phyloP scores from a whole-genome alignment of 2,329 filamentous ascomycete species.

The Fusarium torulosum region DNA sequence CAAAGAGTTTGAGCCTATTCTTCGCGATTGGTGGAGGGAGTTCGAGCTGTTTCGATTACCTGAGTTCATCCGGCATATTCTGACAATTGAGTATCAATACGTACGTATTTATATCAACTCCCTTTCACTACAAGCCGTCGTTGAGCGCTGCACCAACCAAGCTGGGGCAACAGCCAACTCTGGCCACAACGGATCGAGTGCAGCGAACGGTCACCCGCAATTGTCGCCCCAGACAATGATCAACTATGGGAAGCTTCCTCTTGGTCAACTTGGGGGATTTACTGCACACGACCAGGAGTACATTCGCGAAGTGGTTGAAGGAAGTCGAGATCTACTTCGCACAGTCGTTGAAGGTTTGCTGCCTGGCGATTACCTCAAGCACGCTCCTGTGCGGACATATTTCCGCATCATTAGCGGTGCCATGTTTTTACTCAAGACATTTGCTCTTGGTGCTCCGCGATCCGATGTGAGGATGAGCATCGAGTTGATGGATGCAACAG shows the following conservation, averaged over 20 bases:
- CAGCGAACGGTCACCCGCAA: slow-evolving; percentile 48
- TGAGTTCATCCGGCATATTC: slow-evolving; percentile 76
- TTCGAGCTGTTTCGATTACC: slow-evolving; percentile 83
- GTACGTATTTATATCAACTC: slow-evolving; percentile 96
- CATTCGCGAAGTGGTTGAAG: slow-evolving; percentile 81
- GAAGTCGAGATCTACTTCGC: slow-evolving; percentile 79
- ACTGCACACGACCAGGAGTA: slow-evolving; percentile 77
- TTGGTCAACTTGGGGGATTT: slow-evolving; percentile 73
- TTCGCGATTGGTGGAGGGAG: slow-evolving; percentile 82
- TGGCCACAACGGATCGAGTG: slow-evolving; percentile 52
- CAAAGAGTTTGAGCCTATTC: slow-evolving; percentile 81
- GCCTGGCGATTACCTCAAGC: slow-evolving; percentile 81
- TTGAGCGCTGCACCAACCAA: slow-evolving; percentile 86
- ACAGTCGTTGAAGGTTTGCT: slow-evolving; percentile 82
- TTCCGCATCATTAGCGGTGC: slow-evolving; percentile 88
- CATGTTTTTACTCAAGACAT: slow-evolving; percentile 88
- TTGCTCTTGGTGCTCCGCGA: slow-evolving; percentile 82
- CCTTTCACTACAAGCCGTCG: slow-evolving; percentile 91
- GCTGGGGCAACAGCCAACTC: slow-evolving; percentile 62
- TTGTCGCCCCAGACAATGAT: slow-evolving; percentile 74
- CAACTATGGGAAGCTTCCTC: slow-evolving; percentile 73
- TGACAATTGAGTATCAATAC: slow-evolving; percentile 96
- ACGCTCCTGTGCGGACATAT: slow-evolving; percentile 85
- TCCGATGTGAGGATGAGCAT: slow-evolving; percentile 83
- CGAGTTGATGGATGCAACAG: slow-evolving; percentile 78